Percentiles rank a stretch among this genome's conserved stretches.
phyloP scores from a whole-genome alignment of 768 basidiomycete species.

The Boletus coccyginus region DNA sequence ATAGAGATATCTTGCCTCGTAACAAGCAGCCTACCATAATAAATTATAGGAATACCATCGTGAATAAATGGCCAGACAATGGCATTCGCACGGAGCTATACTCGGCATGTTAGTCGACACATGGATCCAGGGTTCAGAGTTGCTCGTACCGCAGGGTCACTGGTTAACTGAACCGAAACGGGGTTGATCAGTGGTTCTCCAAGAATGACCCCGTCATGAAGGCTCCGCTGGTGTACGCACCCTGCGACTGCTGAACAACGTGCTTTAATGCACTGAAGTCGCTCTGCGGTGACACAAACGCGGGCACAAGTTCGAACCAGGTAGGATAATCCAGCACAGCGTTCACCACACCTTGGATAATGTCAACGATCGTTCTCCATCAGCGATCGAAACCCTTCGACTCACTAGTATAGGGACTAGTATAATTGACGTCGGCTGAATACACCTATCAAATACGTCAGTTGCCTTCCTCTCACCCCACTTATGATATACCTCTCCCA shows the following conservation, averaged over 20 bases:
- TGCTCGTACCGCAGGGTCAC: conserved; percentile 39
- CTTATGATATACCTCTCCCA: conserved; percentile 47
- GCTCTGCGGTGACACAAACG: conserved; percentile 36
- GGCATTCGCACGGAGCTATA: conserved; percentile 44
- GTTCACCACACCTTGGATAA: conserved; percentile 37
- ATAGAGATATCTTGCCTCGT: neutral
- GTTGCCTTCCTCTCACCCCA: conserved; percentile 15
- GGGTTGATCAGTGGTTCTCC: conserved; percentile 55
- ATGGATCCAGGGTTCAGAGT: too few relatives aligned
- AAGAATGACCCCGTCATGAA: conserved; percentile 47
- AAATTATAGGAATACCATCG: conserved; percentile 50
- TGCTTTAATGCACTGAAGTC: conserved; percentile 32
- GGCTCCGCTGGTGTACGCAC: conserved; percentile 37
- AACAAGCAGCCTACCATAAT: conserved; percentile 38
- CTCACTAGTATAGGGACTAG: conserved; percentile 41
- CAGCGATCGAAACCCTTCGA: neutral
- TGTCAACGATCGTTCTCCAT: neutral
- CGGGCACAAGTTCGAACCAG: conserved; percentile 42
- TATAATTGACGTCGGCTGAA: conserved; percentile 40
- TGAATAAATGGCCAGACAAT: conserved; percentile 49
- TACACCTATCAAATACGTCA: conserved; percentile 34
- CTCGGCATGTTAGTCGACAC: neutral
- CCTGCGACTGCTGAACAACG: conserved; percentile 32
- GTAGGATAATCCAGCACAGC: conserved; percentile 50
- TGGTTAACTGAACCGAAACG: conserved; percentile 43